Evolutionary conservation across 2,329 filamentous ascomycete genomes (phyloP).

Genomic region (Colletotrichum somersetense): DNA sequence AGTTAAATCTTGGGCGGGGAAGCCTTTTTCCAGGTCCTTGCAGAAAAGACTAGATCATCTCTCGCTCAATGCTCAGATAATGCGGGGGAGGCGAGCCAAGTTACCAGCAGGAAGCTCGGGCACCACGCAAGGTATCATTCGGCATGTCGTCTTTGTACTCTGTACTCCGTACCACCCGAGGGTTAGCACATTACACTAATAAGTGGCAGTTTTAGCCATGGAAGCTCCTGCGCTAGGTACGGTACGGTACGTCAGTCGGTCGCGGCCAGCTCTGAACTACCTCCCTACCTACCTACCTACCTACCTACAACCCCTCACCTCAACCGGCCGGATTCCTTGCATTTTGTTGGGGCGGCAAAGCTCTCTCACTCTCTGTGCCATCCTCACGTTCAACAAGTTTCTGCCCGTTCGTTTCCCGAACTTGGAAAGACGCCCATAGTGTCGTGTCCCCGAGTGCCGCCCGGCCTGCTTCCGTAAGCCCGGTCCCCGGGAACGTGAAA

Average conservation of each 20-base stretch:
- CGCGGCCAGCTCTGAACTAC: not conserved
- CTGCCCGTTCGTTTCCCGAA: not conserved
- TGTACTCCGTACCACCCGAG: not conserved
- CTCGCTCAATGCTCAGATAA: slow-evolving; percentile 17
- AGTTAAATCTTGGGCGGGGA: not conserved
- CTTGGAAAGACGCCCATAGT: not conserved
- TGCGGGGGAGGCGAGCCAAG: slow-evolving; percentile 27
- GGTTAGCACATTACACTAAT: not conserved
- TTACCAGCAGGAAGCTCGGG: slow-evolving; percentile 15
- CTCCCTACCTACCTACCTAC: not conserved
- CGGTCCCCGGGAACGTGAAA: not conserved
- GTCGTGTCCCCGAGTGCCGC: not conserved
- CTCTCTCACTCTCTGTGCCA: not conserved
- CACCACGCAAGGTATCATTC: not conserved
- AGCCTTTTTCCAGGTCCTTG: not conserved
- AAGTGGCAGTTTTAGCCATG: not conserved
- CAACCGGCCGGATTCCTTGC: slow-evolving; percentile 31
- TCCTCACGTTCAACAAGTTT: slow-evolving; percentile 28
- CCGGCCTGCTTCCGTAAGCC: slow-evolving; percentile 8
- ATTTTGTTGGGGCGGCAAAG: slow-evolving; percentile 40
- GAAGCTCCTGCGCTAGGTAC: not conserved
- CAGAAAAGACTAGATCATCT: slow-evolving; percentile 25
- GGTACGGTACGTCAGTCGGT: not conserved
- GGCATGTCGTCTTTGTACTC: not conserved
- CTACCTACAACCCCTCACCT: slow-evolving; percentile 35